Evolutionary conservation across 2,329 filamentous ascomycete genomes (phyloP), one percentile per base, ranked within the genome.

Genomic region (Trichoderma koningii): DNA sequence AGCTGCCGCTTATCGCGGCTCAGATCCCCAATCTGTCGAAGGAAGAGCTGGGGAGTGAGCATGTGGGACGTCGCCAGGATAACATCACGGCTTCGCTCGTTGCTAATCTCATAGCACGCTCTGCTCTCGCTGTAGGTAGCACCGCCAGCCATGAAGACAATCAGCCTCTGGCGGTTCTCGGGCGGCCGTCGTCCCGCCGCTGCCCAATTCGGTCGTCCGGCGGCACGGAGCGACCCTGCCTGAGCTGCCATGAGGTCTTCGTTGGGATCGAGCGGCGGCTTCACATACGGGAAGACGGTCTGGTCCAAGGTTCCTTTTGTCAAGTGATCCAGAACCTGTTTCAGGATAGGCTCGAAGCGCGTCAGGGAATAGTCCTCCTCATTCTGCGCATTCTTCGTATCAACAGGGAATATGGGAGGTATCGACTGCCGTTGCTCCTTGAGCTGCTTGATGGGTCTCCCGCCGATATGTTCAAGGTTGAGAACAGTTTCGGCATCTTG

Each of bases 121-220:
- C 95, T 87, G 38, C 91, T 85, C 78, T 99, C 95, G 5, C 92
- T 93, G 75, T 94, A 97, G 0, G 95, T 98, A 21, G 95, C 95
- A 51, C 95, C 95, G 55, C 95, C 95, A 1, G 94, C 95, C 84
- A 98, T 89, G 75, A 97, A 98, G 17, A 98, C 89, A 66, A 99
- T 91, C 62, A 98, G 85, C 60, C 95, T 88, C 75, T 99, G 95
- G 61, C 90, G 87, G 69, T 93, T 96, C 74, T 98, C 94, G 1
- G 76, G 66, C 83, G 86, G 66, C 81, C 88, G 85, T 52, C 89
- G 84, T 50, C 92, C 88, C 10, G 91, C 89, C 61, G 92, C 91
- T 2, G 95, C 95, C 95, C 95, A 99, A 48, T 93, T 97, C 1
- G 94, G 95, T 72, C 97, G 96, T 17, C 93, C 93, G 21, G 92